These are phyloP conservation scores for Auriscalpium orientale DNA, from an alignment of 768 basidiomycete species.

Conservation along the genomic window DNA sequence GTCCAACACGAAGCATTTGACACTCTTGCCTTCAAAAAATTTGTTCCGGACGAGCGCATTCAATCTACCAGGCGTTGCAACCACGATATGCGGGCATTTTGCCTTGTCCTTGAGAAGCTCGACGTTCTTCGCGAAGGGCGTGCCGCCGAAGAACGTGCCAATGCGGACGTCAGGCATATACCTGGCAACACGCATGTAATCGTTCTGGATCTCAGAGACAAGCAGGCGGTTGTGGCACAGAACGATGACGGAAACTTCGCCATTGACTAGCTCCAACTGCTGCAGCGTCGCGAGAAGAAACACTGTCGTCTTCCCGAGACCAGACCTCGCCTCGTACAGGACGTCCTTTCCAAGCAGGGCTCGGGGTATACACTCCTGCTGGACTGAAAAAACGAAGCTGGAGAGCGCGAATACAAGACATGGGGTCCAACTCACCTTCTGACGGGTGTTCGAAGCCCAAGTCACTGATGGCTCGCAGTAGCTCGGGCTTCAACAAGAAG, in stretches of 20 bases:
- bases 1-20: slow-evolving; percentile 99
- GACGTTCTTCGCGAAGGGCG: slow-evolving; percentile 86
- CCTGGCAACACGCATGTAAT: slow-evolving; percentile 97
- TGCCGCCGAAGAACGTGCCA: slow-evolving; percentile 96
- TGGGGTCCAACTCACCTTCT: slow-evolving; percentile 58
- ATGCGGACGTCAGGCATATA: slow-evolving; percentile 99
- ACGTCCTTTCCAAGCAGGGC: slow-evolving; percentile 99
- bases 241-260: slow-evolving; percentile 95
- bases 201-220: slow-evolving; percentile 99
- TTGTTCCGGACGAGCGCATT: slow-evolving; percentile 96
- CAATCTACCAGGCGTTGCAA: slow-evolving; percentile 95
- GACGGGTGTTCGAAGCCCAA: slow-evolving; percentile 99
- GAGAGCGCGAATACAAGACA: too few species aligned
- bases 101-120: slow-evolving; percentile 91
- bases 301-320: slow-evolving; percentile 97
- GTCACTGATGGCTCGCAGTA: slow-evolving; percentile 95
- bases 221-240: slow-evolving; percentile 99
- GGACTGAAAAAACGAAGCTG: slow-evolving; percentile 47
- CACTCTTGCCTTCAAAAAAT: slow-evolving; percentile 86
- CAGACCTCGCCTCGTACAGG: slow-evolving; percentile 98
- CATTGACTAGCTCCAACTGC: slow-evolving; percentile 96
- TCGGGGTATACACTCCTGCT: slow-evolving; percentile 99
- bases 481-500: slow-evolving; percentile 94
- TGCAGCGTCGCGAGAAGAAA: slow-evolving; percentile 97
- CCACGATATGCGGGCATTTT: slow-evolving; percentile 98